phyloP scores from a whole-genome alignment of 345 rosid genomes.

The Syzygium aqueum region DNA sequence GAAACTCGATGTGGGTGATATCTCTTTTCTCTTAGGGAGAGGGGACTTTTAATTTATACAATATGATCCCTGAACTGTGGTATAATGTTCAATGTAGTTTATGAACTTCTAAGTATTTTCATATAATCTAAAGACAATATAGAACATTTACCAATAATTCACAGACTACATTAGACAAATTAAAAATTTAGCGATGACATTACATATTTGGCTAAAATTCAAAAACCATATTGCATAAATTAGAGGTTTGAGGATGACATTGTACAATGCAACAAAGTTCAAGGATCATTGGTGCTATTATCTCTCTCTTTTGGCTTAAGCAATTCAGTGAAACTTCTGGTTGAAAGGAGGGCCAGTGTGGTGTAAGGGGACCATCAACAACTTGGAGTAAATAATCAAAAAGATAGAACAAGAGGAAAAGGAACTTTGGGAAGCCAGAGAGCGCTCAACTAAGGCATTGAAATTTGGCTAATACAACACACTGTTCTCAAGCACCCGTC shows the following conservation, averaged over 20 bases:
- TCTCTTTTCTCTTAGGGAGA: neutral
- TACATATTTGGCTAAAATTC: neutral
- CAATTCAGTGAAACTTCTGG: neutral
- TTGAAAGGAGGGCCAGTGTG: neutral
- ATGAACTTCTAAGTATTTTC: neutral
- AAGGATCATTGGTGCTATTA: neutral
- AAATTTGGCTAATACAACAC: neutral
- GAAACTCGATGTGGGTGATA: neutral
- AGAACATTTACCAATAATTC: neutral
- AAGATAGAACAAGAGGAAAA: neutral
- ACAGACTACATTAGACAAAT: neutral
- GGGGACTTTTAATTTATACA: too few species aligned
- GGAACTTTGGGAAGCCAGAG: neutral
- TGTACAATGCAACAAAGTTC: neutral
- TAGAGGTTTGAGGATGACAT: fast-evolving
- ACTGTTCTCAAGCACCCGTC: neutral
- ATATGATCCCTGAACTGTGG: neutral
- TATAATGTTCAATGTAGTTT: neutral
- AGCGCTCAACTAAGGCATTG: neutral
- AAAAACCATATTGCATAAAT: too few species aligned
- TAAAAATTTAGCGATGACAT: neutral
- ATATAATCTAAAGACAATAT: neutral
- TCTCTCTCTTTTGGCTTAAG: neutral
- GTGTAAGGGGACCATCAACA: neutral
- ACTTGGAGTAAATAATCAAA: neutral